Percentiles rank a stretch among this genome's conserved stretches.
These are phyloP conservation scores for Naganishia vaughanmartiniae DNA, from an alignment of 768 basidiomycete genomes.

Conservation along the genomic window DNA sequence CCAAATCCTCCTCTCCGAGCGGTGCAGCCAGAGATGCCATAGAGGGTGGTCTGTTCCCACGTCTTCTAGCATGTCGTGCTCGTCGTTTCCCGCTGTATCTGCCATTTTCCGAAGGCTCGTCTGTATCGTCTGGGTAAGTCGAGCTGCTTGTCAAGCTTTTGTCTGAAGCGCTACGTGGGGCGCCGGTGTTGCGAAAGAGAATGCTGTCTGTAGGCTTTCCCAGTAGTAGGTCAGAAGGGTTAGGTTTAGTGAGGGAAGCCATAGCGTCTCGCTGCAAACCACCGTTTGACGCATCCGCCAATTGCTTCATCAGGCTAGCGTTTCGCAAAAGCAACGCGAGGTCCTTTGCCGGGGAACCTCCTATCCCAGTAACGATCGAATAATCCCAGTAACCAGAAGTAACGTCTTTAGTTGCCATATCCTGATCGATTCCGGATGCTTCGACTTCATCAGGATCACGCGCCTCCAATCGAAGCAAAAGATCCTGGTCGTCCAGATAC, in stretches of 20 bases:
- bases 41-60: not conserved
- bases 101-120: conserved; percentile 8
- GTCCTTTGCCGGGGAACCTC: conserved; percentile 9
- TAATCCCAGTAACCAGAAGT: conserved; percentile 21
- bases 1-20: conserved; percentile 7
- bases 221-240: not conserved
- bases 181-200: not conserved
- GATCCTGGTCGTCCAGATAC: conserved; percentile 15
- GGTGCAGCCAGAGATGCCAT: conserved; percentile 19
- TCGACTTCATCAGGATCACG: not conserved
- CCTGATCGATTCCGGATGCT: not conserved
- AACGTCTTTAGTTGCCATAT: not conserved
- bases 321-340: conserved; percentile 5
- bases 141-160: conserved; percentile 13
- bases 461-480: not conserved
- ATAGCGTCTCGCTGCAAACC: not conserved
- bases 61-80: conserved; percentile 9
- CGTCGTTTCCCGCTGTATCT: conserved; percentile 2
- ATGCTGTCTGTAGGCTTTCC: not conserved
- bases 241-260: not conserved
- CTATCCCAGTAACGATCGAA: conserved; percentile 13
- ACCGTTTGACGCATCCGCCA: not conserved
- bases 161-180: conserved; percentile 13
- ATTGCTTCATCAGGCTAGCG: conserved; percentile 11
- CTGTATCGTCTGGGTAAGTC: conserved; percentile 5